These are phyloP conservation scores for Ambrosia hybrid DNA, from an alignment of 140 eudicot genomes.

Conservation along the genomic window DNA sequence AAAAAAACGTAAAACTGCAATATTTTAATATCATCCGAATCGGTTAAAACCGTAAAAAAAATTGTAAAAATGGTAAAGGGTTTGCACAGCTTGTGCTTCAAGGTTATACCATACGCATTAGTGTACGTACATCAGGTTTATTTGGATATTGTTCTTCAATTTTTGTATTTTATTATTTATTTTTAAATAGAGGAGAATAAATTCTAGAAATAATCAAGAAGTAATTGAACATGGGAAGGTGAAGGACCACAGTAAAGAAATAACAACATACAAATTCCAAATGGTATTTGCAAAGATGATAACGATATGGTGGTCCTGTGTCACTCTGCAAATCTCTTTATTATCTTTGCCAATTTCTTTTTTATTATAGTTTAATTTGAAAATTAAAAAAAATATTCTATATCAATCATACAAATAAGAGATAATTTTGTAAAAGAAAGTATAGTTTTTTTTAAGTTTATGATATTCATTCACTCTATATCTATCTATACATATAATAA, in stretches of 20 bases:
- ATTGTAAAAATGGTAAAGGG: neutral
- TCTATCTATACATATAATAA: too few relatives aligned
- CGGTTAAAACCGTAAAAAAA: neutral
- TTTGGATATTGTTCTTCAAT: neutral
- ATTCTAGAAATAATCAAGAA: conserved; percentile 22
- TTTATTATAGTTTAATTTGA: neutral
- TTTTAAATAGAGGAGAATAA: conserved; percentile 8
- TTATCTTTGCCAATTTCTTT: conserved; percentile 22
- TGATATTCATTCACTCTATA: too few relatives aligned
- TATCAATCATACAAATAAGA: too few relatives aligned
- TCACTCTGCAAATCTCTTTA: conserved; percentile 27
- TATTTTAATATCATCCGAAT: too few relatives aligned
- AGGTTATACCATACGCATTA: neutral
- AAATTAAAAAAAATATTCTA: neutral
- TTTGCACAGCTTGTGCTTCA: neutral
- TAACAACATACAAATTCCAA: conserved; percentile 33
- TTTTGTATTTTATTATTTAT: neutral
- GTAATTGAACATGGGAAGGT: conserved; percentile 24
- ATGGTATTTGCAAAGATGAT: conserved; percentile 30
- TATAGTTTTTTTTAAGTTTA: too few relatives aligned
- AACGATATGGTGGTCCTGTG: conserved; percentile 38
- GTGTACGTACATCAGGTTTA: neutral
- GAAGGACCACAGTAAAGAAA: conserved; percentile 37
- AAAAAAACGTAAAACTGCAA: too few relatives aligned
- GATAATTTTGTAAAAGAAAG: too few relatives aligned